These are phyloP conservation scores for Porcisia hertigi DNA, from an alignment of 208 protist genomes.

Conservation along the genomic window DNA sequence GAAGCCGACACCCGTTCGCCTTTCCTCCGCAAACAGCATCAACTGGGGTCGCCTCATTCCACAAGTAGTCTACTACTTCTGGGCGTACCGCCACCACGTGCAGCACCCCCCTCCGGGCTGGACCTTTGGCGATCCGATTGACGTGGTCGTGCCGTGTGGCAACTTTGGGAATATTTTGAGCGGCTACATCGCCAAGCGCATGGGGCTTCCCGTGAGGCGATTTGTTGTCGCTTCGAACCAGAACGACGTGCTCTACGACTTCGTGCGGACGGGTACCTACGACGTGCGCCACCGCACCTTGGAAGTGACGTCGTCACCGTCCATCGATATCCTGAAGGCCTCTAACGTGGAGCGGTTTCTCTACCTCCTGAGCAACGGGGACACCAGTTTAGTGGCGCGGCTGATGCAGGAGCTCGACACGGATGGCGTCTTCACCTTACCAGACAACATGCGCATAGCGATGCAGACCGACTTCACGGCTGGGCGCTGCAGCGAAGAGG, in stretches of 20 bases:
- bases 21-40: slow-evolving; percentile 97
- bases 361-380: slow-evolving; percentile 82
- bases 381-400: slow-evolving; percentile 57
- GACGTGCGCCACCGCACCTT: slow-evolving; percentile 64
- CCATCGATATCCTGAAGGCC: slow-evolving; percentile 93
- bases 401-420: slow-evolving; percentile 76
- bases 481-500: slow-evolving; percentile 68
- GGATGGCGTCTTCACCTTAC: slow-evolving; percentile 56
- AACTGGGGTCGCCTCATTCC: slow-evolving; percentile 97
- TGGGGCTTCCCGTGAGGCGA: slow-evolving; percentile 86
- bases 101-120: slow-evolving; percentile 41
- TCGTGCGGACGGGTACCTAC: slow-evolving; percentile 89
- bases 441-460: slow-evolving; percentile 37
- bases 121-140: slow-evolving; percentile 63
- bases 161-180: slow-evolving; percentile 97
- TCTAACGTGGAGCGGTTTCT: slow-evolving; percentile 97
- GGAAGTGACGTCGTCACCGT: slow-evolving; percentile 67
- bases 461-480: slow-evolving; percentile 72
- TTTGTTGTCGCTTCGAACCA: slow-evolving; percentile 95
- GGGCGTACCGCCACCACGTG: slow-evolving; percentile 90
- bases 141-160: slow-evolving; percentile 94
- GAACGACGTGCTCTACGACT: slow-evolving; percentile 95
- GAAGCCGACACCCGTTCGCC: slow-evolving; percentile 33
- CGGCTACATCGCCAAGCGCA: slow-evolving; percentile 92
- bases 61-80: slow-evolving; percentile 97